Evolutionary conservation across 805 yeast species (phyloP).

Genomic region (Candida boleticola): DNA sequence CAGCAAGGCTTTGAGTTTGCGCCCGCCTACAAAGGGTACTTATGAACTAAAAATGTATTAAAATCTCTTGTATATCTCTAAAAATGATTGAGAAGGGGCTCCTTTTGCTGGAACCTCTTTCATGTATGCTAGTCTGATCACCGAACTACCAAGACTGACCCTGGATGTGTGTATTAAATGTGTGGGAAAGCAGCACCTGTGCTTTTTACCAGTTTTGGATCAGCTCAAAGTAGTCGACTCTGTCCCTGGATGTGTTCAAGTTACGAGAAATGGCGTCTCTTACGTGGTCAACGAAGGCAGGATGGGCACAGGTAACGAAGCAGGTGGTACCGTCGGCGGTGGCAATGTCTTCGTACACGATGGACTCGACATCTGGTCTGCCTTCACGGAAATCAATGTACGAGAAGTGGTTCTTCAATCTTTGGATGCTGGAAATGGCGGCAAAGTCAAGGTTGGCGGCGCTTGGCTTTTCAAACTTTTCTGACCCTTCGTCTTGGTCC

Average conservation of each 20-base stretch:
- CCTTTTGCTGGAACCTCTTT: no score
- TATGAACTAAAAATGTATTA: no score
- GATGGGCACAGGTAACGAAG: constrained; percentile 48
- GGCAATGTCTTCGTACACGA: constrained; percentile 34
- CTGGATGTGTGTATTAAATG: no score
- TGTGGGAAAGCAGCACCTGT: no score
- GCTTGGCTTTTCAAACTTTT: background rate
- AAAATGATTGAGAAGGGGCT: no score
- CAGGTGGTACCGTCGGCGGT: constrained; percentile 38
- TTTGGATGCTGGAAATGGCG: background rate
- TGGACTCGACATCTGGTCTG: constrained; percentile 34
- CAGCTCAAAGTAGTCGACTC: constrained; percentile 34
- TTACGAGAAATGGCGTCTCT: constrained; percentile 19
- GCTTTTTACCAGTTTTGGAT: constrained; percentile 27
- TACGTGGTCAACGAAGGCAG: constrained; percentile 33
- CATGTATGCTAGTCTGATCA: no score
- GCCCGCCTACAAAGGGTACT: no score
- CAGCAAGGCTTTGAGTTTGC: no score
- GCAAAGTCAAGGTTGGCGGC: background rate
- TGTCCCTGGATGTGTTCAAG: constrained; percentile 16
- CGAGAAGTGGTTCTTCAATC: constrained; percentile 10
- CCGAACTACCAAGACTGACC: no score
- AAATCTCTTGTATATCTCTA: no score
- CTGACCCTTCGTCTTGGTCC: constrained; percentile 1
- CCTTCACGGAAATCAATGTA: constrained; percentile 31